phyloP scores from a whole-genome alignment of 78 protist species.

The Reticulomyxa filosa region DNA sequence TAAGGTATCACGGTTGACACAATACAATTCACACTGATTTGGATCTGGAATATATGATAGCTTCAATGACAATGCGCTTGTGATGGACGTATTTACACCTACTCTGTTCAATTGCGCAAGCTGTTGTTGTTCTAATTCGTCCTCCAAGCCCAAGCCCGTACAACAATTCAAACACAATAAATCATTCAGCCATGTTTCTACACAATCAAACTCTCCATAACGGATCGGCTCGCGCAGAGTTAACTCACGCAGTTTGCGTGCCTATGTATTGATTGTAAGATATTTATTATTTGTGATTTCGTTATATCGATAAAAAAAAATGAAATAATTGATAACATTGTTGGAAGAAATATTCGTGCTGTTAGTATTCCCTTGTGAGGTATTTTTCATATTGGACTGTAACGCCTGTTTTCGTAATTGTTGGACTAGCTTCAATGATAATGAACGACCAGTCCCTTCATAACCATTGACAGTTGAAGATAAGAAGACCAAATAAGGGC shows the following conservation, averaged over 20 bases:
- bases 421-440: slow-evolving; percentile 83
- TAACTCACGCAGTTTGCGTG: neutral
- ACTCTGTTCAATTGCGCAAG: too few species aligned
- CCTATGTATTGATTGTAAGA: too few species aligned
- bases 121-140: too few species aligned
- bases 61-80: too few species aligned
- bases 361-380: too few species aligned
- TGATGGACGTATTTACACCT: too few species aligned
- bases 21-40: slow-evolving; percentile 64
- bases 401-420: slow-evolving; percentile 40
- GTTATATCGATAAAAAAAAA: neutral
- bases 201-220: slow-evolving; percentile 41
- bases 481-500: neutral
- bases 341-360: too few species aligned
- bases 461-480: slow-evolving; percentile 23
- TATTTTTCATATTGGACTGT: too few species aligned
- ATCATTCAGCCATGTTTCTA: slow-evolving; percentile 13
- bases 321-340: too few species aligned
- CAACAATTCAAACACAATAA: too few species aligned
- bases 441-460: slow-evolving; percentile 99
- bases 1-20: slow-evolving; percentile 86
- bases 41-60: slow-evolving; percentile 40
- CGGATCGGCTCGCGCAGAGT: slow-evolving; percentile 86
- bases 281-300: too few species aligned
- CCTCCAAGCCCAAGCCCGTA: too few species aligned